Conservation (phyloP, 1,284 basidiomycete genomes). For the Microbotryum intermedium region DNA sequence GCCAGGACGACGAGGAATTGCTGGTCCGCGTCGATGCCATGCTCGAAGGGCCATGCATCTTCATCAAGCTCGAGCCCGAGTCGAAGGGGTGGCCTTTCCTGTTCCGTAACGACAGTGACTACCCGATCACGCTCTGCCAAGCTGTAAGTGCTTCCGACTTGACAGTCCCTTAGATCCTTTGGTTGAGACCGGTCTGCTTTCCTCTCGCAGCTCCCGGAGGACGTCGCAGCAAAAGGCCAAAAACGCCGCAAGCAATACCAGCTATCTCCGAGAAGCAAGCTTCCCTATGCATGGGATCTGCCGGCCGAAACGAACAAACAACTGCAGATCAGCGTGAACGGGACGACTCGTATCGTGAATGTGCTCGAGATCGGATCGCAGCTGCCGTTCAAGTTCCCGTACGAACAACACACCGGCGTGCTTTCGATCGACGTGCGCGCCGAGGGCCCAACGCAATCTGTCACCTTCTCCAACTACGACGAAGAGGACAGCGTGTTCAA, state of each 20-base stretch:
- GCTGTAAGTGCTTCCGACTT: constrained; percentile 47
- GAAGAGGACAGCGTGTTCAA: constrained; percentile 84
- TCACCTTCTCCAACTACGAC: constrained; percentile 81
- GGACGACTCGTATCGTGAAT: constrained; percentile 66
- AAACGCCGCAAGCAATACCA: constrained; percentile 43
- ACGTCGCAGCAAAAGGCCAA: constrained; percentile 23
- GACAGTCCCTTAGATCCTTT: not conserved
- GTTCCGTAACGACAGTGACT: constrained; percentile 81
- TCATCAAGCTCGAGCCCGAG: constrained; percentile 64
- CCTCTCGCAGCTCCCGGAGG: constrained; percentile 22
- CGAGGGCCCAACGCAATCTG: constrained; percentile 74
- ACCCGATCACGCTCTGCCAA: constrained; percentile 64
- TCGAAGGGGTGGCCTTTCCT: constrained; percentile 76
- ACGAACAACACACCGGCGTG: constrained; percentile 18
- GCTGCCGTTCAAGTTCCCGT: constrained; percentile 72
- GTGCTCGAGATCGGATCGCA: constrained; percentile 94
- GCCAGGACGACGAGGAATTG: constrained; percentile 45
- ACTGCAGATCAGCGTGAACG: constrained; percentile 55
- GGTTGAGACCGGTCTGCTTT: constrained; percentile 7
- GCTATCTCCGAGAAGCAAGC: constrained; percentile 51
- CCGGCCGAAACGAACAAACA: constrained; percentile 79
- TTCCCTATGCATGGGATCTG: constrained; percentile 87
- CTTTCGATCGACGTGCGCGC: constrained; percentile 91
- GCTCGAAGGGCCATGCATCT: constrained; percentile 81
- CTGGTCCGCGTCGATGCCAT: constrained; percentile 75